phyloP scores from a whole-genome alignment of 495 filamentous ascomycete genomes.

The Trichoderma gamsii region DNA sequence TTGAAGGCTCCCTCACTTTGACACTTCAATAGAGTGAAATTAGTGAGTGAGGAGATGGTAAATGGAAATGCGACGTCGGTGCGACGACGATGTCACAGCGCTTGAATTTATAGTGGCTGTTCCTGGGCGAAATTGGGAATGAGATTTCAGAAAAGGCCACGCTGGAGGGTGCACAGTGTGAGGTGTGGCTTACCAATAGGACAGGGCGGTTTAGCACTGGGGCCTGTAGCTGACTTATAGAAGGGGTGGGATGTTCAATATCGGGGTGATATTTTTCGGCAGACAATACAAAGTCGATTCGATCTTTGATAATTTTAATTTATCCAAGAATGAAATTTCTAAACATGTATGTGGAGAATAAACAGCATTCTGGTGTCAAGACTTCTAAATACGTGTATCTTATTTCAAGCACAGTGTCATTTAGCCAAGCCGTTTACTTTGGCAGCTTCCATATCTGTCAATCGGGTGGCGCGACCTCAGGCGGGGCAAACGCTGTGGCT shows the following conservation, averaged over 20 bases:
- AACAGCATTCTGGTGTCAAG: no score
- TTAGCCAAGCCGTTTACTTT: background rate
- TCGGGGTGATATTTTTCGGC: no score
- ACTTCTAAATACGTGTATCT: background rate
- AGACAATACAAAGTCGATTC: no score
- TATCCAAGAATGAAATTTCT: no score
- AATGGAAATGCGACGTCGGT: background rate
- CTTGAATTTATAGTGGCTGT: conserved; percentile 1
- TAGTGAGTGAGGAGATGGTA: background rate
- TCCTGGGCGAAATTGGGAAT: conserved; percentile 15
- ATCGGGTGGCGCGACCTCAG: conserved; percentile 14
- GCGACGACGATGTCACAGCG: background rate
- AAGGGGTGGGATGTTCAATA: no score
- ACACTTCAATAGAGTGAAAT: background rate
- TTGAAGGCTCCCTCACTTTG: no score
- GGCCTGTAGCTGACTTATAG: no score
- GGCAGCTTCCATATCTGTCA: background rate
- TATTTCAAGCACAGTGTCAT: background rate
- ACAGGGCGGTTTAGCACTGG: no score
- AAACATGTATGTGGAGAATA: no score
- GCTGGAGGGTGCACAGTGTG: conserved; percentile 25
- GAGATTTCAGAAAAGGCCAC: conserved; percentile 31
- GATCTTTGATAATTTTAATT: no score
- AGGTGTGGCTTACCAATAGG: background rate
- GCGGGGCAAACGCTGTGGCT: conserved; percentile 10